A percentile compares a stretch with the other conserved stretches of the same genome.
These are phyloP conservation scores for Leptodermis oblonga DNA, from an alignment of 257 asterid genomes.

Conservation along the genomic window DNA sequence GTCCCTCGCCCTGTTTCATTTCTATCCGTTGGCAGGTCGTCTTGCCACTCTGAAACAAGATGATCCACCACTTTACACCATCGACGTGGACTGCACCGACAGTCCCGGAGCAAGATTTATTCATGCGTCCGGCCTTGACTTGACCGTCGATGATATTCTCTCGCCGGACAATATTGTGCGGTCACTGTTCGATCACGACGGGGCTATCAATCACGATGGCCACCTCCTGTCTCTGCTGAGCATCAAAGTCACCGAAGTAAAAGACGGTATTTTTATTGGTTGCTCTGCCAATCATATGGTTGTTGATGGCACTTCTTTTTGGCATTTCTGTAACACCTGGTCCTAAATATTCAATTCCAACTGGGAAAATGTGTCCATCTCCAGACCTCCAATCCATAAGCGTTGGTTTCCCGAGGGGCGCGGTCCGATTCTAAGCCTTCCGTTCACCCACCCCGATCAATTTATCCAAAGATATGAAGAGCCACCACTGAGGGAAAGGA, in stretches of 20 bases:
- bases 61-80: too few relatives aligned
- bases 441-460: conserved; percentile 12
- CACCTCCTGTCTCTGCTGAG: too few relatives aligned
- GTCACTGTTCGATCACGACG: conserved; percentile 26
- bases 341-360: conserved; percentile 16
- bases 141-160: conserved; percentile 25
- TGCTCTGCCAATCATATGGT: too few relatives aligned
- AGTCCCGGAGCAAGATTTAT: conserved; percentile 23
- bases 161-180: conserved; percentile 43
- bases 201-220: conserved; percentile 41
- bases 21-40: too few relatives aligned
- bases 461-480: conserved; percentile 14
- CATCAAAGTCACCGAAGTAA: too few relatives aligned
- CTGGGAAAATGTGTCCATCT: conserved; percentile 13
- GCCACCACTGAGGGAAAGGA: conserved; percentile 20
- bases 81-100: too few relatives aligned
- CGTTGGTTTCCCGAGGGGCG: conserved; percentile 26
- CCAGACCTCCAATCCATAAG: conserved; percentile 18
- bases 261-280: too few relatives aligned
- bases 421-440: conserved; percentile 6
- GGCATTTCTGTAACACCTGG: too few relatives aligned
- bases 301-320: too few relatives aligned
- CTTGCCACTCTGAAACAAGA: too few relatives aligned
- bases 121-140: conserved; percentile 25
- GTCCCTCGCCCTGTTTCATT: conserved; percentile 25